These are phyloP conservation scores for Sedum album DNA, from an alignment of 164 flowering plant species.

Conservation along the genomic window DNA sequence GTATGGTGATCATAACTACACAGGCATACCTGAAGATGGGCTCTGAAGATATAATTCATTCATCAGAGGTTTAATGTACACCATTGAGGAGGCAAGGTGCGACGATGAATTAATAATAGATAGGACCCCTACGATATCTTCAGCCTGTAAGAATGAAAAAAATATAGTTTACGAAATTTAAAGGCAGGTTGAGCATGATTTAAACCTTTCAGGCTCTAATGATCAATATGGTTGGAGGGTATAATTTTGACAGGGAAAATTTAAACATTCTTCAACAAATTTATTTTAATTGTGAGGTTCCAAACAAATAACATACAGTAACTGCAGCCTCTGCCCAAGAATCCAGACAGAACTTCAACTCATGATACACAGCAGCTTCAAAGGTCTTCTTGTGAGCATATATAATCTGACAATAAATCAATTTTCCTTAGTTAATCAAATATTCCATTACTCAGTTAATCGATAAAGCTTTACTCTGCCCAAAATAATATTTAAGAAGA, in stretches of 20 bases:
- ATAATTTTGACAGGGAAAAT: not conserved
- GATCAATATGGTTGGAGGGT: not conserved
- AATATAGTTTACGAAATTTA: not conserved
- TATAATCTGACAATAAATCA: slow-evolving; percentile 45
- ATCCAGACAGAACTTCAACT: slow-evolving; percentile 35
- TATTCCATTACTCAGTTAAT: too few relatives aligned
- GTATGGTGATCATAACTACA: not conserved
- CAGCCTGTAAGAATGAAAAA: slow-evolving; percentile 29
- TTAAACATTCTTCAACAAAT: not conserved
- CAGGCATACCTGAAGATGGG: slow-evolving; percentile 31
- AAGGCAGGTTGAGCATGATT: not conserved
- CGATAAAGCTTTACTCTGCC: not conserved
- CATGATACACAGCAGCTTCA: slow-evolving; percentile 31
- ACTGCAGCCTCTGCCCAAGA: slow-evolving; percentile 16
- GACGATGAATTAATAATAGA: slow-evolving; percentile 48
- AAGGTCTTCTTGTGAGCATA: slow-evolving; percentile 66
- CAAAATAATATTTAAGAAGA: not conserved
- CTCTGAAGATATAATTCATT: slow-evolving; percentile 28
- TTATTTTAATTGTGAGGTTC: not conserved
- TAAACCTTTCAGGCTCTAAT: not conserved
- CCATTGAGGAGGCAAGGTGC: slow-evolving; percentile 40
- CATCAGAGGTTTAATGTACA: slow-evolving; percentile 51
- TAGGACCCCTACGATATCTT: slow-evolving; percentile 23
- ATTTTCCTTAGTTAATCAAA: not conserved
- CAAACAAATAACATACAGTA: slow-evolving; percentile 23